Conservation (phyloP, 768 basidiomycete species). For the Royoungia palumana region DNA sequence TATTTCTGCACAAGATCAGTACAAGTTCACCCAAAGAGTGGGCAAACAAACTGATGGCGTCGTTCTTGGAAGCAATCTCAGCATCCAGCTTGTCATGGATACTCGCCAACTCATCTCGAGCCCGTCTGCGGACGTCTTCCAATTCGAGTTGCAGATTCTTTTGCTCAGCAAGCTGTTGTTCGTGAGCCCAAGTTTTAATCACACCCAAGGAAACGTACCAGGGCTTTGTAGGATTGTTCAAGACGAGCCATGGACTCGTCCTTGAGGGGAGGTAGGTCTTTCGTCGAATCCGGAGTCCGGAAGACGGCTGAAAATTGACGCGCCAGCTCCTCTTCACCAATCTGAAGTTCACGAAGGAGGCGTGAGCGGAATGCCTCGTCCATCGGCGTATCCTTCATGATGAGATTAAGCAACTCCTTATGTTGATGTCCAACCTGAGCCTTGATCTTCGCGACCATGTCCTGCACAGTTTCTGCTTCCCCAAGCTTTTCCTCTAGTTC, state of each 20-base stretch:
- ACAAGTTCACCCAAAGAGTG: neutral
- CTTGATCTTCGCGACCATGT: slow-evolving; percentile 52
- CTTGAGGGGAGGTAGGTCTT: slow-evolving; percentile 38
- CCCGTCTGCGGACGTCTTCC: slow-evolving; percentile 59
- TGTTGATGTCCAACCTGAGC: slow-evolving; percentile 66
- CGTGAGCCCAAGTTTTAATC: neutral
- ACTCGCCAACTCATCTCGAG: slow-evolving; percentile 56
- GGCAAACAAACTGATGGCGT: slow-evolving; percentile 49
- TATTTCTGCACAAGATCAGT: slow-evolving; percentile 39
- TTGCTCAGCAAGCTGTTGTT: slow-evolving; percentile 59
- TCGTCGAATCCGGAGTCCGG: slow-evolving; percentile 31
- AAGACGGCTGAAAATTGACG: slow-evolving; percentile 26
- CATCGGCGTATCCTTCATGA: slow-evolving; percentile 52
- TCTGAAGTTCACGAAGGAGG: slow-evolving; percentile 60
- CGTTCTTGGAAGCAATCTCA: slow-evolving; percentile 50
- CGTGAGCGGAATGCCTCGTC: slow-evolving; percentile 62
- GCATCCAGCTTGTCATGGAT: slow-evolving; percentile 55
- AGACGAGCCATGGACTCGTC: slow-evolving; percentile 38
- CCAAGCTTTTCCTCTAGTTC: slow-evolving; percentile 61
- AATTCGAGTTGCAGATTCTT: slow-evolving; percentile 61
- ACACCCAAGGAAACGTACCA: slow-evolving; percentile 40
- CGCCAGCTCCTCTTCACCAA: slow-evolving; percentile 45
- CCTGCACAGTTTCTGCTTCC: slow-evolving; percentile 50
- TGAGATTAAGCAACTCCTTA: slow-evolving; percentile 66
- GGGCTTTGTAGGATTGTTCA: slow-evolving; percentile 67